Conservation (phyloP, 495 filamentous ascomycete species). For the Aspergillus taichungensis region DNA sequence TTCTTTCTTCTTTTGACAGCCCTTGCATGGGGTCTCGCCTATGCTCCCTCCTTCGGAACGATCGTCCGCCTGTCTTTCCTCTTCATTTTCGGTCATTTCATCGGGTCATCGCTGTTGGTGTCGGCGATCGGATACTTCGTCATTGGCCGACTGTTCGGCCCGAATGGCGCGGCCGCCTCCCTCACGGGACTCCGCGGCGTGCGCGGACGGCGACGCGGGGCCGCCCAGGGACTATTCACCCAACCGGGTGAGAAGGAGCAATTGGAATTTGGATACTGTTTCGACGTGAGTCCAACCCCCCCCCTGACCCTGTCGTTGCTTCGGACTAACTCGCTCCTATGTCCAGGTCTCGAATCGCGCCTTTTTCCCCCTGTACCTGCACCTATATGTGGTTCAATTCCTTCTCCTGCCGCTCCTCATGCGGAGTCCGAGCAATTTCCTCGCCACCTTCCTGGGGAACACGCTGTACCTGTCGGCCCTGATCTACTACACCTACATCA, state of each 20-base stretch:
- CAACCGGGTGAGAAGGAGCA: conserved; percentile 47
- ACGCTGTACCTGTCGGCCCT: conserved; percentile 63
- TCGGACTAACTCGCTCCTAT: not conserved
- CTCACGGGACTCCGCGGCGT: conserved; percentile 33
- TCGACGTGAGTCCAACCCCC: conserved; percentile 46
- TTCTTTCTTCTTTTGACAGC: conserved; percentile 67
- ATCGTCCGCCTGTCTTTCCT: conserved; percentile 53
- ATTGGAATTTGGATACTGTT: conserved; percentile 72
- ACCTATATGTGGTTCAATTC: conserved; percentile 67
- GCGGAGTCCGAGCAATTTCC: conserved; percentile 33
- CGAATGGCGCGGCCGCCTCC: conserved; percentile 36
- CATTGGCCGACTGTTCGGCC: conserved; percentile 54
- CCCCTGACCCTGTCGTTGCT: not conserved
- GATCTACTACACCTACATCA: conserved; percentile 62
- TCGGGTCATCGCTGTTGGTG: conserved; percentile 50
- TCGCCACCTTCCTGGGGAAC: conserved; percentile 62
- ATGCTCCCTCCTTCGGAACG: conserved; percentile 45
- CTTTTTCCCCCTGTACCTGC: conserved; percentile 67
- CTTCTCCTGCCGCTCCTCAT: conserved; percentile 54
- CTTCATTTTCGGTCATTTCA: conserved; percentile 62
- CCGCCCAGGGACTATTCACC: conserved; percentile 49
- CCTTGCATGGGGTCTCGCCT: conserved; percentile 65
- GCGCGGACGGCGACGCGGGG: conserved; percentile 39
- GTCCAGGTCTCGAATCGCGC: conserved; percentile 58
- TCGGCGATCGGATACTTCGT: conserved; percentile 57